These are phyloP conservation scores for Diospyros lotus DNA, from an alignment of 148 eudicot species.

Conservation along the genomic window DNA sequence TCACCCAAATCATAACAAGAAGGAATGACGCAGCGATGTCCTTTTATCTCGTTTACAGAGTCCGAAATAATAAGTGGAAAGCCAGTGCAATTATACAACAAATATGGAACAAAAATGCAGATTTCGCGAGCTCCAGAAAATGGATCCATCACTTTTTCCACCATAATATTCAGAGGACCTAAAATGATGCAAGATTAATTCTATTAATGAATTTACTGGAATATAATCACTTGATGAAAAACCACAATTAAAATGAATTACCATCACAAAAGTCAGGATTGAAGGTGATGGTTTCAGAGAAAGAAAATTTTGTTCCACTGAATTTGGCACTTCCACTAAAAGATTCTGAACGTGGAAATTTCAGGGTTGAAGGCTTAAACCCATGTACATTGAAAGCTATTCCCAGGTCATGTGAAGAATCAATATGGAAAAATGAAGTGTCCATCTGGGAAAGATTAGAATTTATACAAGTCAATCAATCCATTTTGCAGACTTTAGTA, in stretches of 20 bases:
- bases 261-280: slow-evolving; percentile 52
- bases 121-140: slow-evolving; percentile 90
- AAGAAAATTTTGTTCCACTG: slow-evolving; percentile 61
- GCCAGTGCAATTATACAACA: slow-evolving; percentile 84
- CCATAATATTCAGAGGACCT: slow-evolving; percentile 66
- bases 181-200: slow-evolving; percentile 12
- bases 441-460: slow-evolving; percentile 55
- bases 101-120: slow-evolving; percentile 73
- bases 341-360: slow-evolving; percentile 83
- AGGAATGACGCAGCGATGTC: slow-evolving; percentile 51
- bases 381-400: slow-evolving; percentile 59
- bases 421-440: slow-evolving; percentile 75
- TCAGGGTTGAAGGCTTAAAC: slow-evolving; percentile 57
- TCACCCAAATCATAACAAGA: slow-evolving; percentile 74
- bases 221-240: slow-evolving; percentile 3
- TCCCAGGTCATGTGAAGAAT: slow-evolving; percentile 86
- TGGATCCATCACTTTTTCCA: slow-evolving; percentile 83
- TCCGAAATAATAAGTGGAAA: slow-evolving; percentile 56
- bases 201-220: background rate
- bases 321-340: slow-evolving; percentile 69
- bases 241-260: slow-evolving; percentile 21
- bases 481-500: background rate
- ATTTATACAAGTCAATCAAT: background rate
- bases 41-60: slow-evolving; percentile 49
- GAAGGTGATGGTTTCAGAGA: slow-evolving; percentile 61